Conservation (phyloP, 805 yeast genomes). For the Cyberlindnera maclurae region DNA sequence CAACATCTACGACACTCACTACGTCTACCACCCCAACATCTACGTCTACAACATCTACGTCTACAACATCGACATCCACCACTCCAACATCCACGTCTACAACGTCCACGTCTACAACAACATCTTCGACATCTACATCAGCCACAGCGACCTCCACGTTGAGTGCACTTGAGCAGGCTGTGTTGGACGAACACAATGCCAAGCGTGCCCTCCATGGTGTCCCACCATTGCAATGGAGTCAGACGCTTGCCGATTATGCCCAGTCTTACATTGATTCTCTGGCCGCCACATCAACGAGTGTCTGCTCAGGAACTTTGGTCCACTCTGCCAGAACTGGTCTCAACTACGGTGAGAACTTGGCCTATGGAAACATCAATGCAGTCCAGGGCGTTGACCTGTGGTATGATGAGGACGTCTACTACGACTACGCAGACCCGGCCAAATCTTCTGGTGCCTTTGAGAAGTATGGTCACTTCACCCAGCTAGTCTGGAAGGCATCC, state of each 20-base stretch:
- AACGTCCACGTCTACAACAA: conserved; percentile 13
- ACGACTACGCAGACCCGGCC: conserved; percentile 43
- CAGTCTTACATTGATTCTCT: conserved; percentile 37
- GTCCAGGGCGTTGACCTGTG: conserved; percentile 54
- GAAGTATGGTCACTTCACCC: conserved; percentile 70
- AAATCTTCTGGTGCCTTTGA: conserved; percentile 35
- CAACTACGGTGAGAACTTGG: conserved; percentile 69
- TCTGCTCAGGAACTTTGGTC: conserved; percentile 52
- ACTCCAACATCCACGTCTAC: conserved; percentile 11
- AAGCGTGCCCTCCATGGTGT: conserved; percentile 42
- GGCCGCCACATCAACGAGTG: conserved; percentile 33
- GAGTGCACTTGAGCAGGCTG: conserved; percentile 29
- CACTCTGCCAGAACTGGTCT: conserved; percentile 51
- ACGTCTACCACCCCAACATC: conserved; percentile 10
- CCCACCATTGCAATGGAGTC: conserved; percentile 42
- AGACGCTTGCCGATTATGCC: conserved; percentile 40
- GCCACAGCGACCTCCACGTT: conserved; percentile 17
- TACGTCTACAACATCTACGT: conserved; percentile 7
- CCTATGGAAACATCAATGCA: conserved; percentile 46
- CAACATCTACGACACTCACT: conserved; percentile 11
- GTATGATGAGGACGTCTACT: conserved; percentile 58
- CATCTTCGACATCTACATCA: conserved; percentile 13
- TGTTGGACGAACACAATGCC: conserved; percentile 44
- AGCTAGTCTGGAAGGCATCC: conserved; percentile 61
- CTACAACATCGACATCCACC: conserved; percentile 7